Base-by-base conservation (phyloP, 1,139 yeast genomes). In the Hansenula lynferdii region DNA sequence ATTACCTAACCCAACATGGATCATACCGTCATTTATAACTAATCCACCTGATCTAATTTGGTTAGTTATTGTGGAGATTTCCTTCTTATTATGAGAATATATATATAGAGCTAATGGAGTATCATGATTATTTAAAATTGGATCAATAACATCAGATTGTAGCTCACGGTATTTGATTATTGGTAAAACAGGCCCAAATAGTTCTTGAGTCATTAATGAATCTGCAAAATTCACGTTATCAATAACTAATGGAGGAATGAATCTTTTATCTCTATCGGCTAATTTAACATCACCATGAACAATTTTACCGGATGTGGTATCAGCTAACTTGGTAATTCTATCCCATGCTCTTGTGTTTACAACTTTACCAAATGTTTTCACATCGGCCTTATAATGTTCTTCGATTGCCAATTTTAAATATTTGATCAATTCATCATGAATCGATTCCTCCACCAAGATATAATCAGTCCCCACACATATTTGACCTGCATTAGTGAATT, bases 381-480 rank as follows among this genome's bases (percentile, higher is more conserved):
- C 46, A 37, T 58, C 46, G 10, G 70, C 42, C 7, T 57, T 54
- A 1, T 77, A 72, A 57, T 63, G 80, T 43, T 72, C 68, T 28
- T 62, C 56, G 20, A 64, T 58, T 15, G 83, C 55, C n/a, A 61
- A 68, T 4, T 53, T 53, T 17, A 31, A 10, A 2, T 15, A 6
- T 5, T 3, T 12, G 5, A 78, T 61, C 38, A 86, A 74, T 48
- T 73, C 66, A n/a, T 67, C 71, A 50, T 79, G 75, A 18, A 79
- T 58, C 2, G 69, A 62, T 32, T 71, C 75, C 44, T 83, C 89
- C 18, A 81, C 82, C 37, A 87, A 56, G 8, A 84, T 65, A 53
- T 87, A 90, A 61, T 90, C 97, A 9, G 89, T 84, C 2, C 95
- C 86, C 32, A 87, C 86, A 67, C 97, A 89, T 2, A 94, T 80